Conservation (phyloP, 768 basidiomycete genomes). For the Pleurotus eryngii region DNA sequence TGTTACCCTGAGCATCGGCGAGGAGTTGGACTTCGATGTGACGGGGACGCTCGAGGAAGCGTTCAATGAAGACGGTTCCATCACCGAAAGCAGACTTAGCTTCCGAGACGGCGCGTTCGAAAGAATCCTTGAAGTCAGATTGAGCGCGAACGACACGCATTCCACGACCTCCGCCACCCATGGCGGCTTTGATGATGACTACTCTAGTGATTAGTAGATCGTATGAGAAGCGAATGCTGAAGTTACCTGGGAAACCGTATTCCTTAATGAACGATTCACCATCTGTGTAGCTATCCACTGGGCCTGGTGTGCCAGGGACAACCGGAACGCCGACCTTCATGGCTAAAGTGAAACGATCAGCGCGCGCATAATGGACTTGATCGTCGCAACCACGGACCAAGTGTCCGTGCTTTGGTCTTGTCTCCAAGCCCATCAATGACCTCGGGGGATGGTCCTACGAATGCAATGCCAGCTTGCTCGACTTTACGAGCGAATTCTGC, state of each 20-base stretch:
- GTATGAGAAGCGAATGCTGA: background rate
- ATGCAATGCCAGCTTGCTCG: conserved; percentile 95
- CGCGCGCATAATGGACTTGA: background rate
- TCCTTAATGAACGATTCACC: conserved; percentile 91
- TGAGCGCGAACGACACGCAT: conserved; percentile 98
- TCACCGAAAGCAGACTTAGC: conserved; percentile 97
- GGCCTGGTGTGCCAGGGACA: conserved; percentile 97
- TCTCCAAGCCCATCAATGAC: conserved; percentile 97
- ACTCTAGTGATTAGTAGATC: background rate
- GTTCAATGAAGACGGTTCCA: conserved; percentile 98
- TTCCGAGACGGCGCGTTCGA: conserved; percentile 91
- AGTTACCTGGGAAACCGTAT: conserved; percentile 86
- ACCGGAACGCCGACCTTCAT: conserved; percentile 91
- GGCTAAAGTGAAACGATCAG: conserved; percentile 40
- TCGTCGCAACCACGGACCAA: conserved; percentile 48
- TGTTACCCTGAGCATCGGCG: conserved; percentile 89
- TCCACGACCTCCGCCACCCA: conserved; percentile 98
- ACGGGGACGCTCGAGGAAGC: conserved; percentile 92
- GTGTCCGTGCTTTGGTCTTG: conserved; percentile 94
- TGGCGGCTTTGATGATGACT: conserved; percentile 99
- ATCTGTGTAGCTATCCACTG: conserved; percentile 75
- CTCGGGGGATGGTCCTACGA: conserved; percentile 93
- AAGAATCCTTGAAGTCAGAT: conserved; percentile 83
- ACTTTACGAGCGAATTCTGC: conserved; percentile 97
- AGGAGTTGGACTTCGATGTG: conserved; percentile 98